Percentiles rank a stretch among this genome's conserved stretches.
phyloP scores from a whole-genome alignment of 2,329 filamentous ascomycete genomes.

The Fusarium sulawesiense region DNA sequence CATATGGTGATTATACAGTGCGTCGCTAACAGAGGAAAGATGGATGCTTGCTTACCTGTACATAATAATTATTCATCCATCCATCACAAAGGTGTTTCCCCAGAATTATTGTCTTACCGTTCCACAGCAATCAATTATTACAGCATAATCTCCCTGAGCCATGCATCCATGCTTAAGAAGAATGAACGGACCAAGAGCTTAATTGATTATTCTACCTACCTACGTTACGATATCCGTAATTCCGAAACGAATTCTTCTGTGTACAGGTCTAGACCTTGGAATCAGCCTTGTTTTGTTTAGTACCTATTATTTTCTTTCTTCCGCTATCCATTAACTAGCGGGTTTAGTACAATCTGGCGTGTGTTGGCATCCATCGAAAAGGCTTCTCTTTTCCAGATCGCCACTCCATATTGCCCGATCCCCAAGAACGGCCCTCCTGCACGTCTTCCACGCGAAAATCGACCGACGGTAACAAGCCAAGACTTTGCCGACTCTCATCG shows the following conservation, averaged over 20 bases:
- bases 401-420: slow-evolving; percentile 14
- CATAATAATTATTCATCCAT: not conserved
- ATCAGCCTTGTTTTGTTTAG: not conserved
- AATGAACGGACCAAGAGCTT: slow-evolving; percentile 27
- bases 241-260: not conserved
- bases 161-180: not conserved
- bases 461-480: slow-evolving; percentile 27
- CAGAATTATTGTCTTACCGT: slow-evolving; percentile 11
- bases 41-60: not conserved
- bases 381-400: slow-evolving; percentile 37
- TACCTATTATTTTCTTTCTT: too few relatives aligned
- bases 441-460: slow-evolving; percentile 24
- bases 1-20: slow-evolving; percentile 23
- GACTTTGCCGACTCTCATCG: slow-evolving; percentile 30
- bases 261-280: not conserved
- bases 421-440: slow-evolving; percentile 10
- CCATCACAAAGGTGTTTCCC: slow-evolving; percentile 9
- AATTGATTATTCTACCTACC: slow-evolving; percentile 10
- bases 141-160: slow-evolving; percentile 12
- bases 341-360: not conserved
- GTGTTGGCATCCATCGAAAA: not conserved
- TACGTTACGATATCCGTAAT: not conserved
- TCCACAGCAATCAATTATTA: slow-evolving; percentile 3
- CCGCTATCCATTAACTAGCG: not conserved
- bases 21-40: slow-evolving; percentile 6